phyloP scores from a whole-genome alignment of 1,139 yeast species.

The Scheffersomyces titani region DNA sequence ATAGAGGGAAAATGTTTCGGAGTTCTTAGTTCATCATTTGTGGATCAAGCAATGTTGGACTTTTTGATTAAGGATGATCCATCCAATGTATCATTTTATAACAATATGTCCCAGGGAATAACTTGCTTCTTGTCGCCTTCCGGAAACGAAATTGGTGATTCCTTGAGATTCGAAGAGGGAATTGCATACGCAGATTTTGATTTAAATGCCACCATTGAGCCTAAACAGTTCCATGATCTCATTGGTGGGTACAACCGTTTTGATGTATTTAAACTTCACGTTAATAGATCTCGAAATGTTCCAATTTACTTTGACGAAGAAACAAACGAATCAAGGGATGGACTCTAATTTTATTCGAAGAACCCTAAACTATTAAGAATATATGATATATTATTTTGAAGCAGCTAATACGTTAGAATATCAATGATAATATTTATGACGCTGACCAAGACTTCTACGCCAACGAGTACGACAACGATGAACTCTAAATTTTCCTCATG shows the following conservation, averaged over 20 bases:
- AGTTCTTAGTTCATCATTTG: not conserved
- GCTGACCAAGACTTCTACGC: slow-evolving; percentile 89
- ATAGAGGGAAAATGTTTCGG: not conserved
- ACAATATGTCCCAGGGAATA: not conserved
- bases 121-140: not conserved
- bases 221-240: not conserved
- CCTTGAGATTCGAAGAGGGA: not conserved
- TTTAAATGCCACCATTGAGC: not conserved
- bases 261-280: not conserved
- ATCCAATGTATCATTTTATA: not conserved
- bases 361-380: too few species aligned
- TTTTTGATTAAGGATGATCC: not conserved
- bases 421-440: slow-evolving; percentile 63
- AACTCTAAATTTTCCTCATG: slow-evolving; percentile 90
- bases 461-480: slow-evolving; percentile 89
- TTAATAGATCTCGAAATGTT: not conserved
- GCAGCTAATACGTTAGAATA: slow-evolving; percentile 31
- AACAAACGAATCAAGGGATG: not conserved
- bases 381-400: not conserved
- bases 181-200: not conserved
- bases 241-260: not conserved
- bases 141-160: not conserved
- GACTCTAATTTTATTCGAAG: too few species aligned
- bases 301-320: not conserved
- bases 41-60: not conserved